These are phyloP conservation scores for Colletotrichum sp. DNA, from an alignment of 2,329 filamentous ascomycete genomes.

Conservation along the genomic window DNA sequence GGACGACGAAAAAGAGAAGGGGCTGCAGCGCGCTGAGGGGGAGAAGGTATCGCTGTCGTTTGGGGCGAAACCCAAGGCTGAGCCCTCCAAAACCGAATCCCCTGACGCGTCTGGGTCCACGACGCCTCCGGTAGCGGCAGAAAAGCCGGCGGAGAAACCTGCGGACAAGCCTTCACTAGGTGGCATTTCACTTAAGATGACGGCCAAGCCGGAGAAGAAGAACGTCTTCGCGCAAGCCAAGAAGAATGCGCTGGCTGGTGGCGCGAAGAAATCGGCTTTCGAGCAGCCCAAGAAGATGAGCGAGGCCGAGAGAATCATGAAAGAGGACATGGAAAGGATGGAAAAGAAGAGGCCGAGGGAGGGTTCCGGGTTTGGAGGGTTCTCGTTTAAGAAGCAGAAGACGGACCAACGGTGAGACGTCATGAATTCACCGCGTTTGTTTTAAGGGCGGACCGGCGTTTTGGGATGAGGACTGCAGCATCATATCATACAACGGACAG, in stretches of 20 bases:
- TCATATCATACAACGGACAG: background rate
- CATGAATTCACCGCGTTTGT: background rate
- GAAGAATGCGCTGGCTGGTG: conserved; percentile 71
- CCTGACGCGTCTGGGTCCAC: conserved; percentile 9
- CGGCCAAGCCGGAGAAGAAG: conserved; percentile 70
- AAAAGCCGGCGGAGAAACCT: conserved; percentile 21
- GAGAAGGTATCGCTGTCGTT: conserved; percentile 79
- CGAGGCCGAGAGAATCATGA: conserved; percentile 89
- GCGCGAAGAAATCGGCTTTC: conserved; percentile 65
- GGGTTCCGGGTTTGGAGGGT: conserved; percentile 48
- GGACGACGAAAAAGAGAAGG: conserved; percentile 44
- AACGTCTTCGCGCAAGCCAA: conserved; percentile 74
- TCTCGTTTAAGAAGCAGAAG: conserved; percentile 58
- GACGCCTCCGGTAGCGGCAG: conserved; percentile 22
- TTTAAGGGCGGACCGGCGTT: background rate
- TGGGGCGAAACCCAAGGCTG: conserved; percentile 46
- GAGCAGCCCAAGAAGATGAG: conserved; percentile 83
- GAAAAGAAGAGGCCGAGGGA: conserved; percentile 70
- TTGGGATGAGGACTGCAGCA: background rate
- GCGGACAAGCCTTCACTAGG: conserved; percentile 18
- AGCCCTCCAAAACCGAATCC: conserved; percentile 19
- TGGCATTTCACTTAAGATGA: conserved; percentile 69
- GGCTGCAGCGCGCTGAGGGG: conserved; percentile 68
- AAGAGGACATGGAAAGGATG: conserved; percentile 78
- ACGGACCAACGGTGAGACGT: conserved; percentile 23